A percentile compares a stretch with the other conserved stretches of the same genome.
Evolutionary conservation across 2,329 filamentous ascomycete genomes (phyloP).

Genomic region (Bipolaris sorokiniana): DNA sequence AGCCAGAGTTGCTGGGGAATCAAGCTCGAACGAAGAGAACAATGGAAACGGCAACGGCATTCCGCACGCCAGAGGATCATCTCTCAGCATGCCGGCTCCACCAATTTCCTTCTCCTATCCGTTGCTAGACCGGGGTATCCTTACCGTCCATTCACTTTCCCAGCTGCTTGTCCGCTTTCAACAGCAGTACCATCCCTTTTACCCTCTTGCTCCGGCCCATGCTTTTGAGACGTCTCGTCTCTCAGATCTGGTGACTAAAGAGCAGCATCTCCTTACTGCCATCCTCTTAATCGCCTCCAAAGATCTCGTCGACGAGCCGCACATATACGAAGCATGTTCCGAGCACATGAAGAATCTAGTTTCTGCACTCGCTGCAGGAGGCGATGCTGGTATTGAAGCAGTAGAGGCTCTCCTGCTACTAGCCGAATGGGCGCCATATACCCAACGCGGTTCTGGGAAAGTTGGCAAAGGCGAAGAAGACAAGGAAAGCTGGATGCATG

Average conservation of each 20-base stretch:
- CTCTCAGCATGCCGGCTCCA: conserved; percentile 23
- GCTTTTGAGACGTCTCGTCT: conserved; percentile 63
- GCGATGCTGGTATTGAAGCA: conserved; percentile 71
- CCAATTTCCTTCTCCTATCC: conserved; percentile 52
- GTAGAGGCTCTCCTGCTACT: conserved; percentile 73
- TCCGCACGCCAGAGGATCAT: conserved; percentile 22
- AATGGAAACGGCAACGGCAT: conserved; percentile 16
- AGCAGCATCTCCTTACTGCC: conserved; percentile 72
- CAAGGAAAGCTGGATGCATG: conserved; percentile 78
- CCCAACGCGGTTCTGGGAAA: conserved; percentile 64
- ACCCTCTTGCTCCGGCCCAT: conserved; percentile 68
- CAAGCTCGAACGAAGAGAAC: conserved; percentile 39
- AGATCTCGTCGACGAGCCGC: conserved; percentile 68
- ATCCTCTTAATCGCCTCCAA: conserved; percentile 74
- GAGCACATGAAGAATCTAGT: conserved; percentile 73
- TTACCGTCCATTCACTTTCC: conserved; percentile 56
- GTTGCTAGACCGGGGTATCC: conserved; percentile 50
- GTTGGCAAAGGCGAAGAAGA: conserved; percentile 76
- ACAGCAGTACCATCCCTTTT: conserved; percentile 71
- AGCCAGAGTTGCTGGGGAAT: conserved; percentile 53
- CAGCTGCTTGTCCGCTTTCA: conserved; percentile 65
- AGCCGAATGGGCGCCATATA: conserved; percentile 75
- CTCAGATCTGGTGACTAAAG: conserved; percentile 63
- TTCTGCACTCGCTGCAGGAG: conserved; percentile 69
- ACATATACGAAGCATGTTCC: conserved; percentile 69